phyloP scores from a whole-genome alignment of 305 asterid species.

The Lippia alba region DNA sequence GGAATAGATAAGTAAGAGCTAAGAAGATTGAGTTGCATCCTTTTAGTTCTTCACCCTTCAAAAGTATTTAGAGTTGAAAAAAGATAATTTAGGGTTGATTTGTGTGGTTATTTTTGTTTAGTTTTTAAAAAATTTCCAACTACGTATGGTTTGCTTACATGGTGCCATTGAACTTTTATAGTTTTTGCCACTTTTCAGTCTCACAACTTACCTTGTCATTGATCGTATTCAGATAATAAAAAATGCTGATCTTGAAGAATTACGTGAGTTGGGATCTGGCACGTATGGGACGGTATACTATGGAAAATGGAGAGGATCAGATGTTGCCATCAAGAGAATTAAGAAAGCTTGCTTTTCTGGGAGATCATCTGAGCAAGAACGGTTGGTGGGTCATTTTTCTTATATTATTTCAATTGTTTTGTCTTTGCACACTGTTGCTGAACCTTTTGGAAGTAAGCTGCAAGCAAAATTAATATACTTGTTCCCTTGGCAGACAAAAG shows the following conservation, averaged over 20 bases:
- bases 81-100: no score
- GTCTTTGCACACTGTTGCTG: slow-evolving; percentile 13
- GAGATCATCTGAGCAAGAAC: slow-evolving; percentile 71
- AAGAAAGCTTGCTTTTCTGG: slow-evolving; percentile 74
- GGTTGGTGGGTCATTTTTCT: slow-evolving; percentile 59
- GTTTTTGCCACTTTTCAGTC: slow-evolving; percentile 27
- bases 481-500: slow-evolving; percentile 53
- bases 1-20: not conserved
- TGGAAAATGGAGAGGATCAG: slow-evolving; percentile 88
- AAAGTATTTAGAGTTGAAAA: no score
- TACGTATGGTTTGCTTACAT: slow-evolving; percentile 15
- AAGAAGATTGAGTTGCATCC: no score
- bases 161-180: slow-evolving; percentile 9
- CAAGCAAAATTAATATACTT: slow-evolving; percentile 18
- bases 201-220: slow-evolving; percentile 27
- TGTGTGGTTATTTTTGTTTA: no score
- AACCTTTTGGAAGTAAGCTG: slow-evolving; percentile 21
- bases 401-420: slow-evolving; percentile 26
- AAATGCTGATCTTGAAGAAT: slow-evolving; percentile 83
- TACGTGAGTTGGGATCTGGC: slow-evolving; percentile 83
- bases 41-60: no score
- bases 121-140: no score
- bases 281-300: slow-evolving; percentile 83
- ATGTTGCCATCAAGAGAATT: slow-evolving; percentile 80
- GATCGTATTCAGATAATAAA: slow-evolving; percentile 58